Evolutionary conservation across 768 basidiomycete species (phyloP).

Genomic region (Suillus hirtellus): DNA sequence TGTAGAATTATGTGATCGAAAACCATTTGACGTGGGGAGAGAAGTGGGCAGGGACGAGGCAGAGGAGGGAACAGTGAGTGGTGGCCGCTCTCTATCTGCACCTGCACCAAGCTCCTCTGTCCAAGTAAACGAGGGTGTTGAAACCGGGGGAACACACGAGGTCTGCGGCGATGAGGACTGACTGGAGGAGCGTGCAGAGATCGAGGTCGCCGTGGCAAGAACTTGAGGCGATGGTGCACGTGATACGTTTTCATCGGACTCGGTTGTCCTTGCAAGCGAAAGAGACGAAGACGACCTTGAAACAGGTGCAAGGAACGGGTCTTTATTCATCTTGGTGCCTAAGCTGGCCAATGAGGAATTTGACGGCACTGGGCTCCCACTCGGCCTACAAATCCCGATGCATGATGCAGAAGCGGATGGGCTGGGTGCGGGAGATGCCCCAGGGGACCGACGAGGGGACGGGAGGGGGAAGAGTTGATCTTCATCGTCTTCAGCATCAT

Average conservation of each 20-base stretch:
- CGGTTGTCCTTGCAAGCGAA: conserved; percentile 21
- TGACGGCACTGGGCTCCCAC: conserved; percentile 19
- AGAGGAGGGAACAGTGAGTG: not conserved
- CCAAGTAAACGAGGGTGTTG: not conserved
- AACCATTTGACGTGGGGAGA: conserved; percentile 15
- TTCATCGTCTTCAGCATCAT: conserved; percentile 54
- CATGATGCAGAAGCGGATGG: conserved; percentile 32
- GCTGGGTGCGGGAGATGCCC: conserved; percentile 39
- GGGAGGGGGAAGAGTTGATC: conserved; percentile 60
- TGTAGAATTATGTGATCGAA: not conserved
- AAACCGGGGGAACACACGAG: conserved; percentile 10
- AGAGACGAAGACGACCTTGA: conserved; percentile 29
- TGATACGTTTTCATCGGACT: conserved; percentile 15
- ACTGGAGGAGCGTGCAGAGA: conserved; percentile 22
- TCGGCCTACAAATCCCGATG: conserved; percentile 14
- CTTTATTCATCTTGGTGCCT: conserved; percentile 5
- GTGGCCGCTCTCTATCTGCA: not conserved
- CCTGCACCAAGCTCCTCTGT: not conserved
- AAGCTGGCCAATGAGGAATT: conserved; percentile 19
- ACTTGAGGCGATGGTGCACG: conserved; percentile 26
- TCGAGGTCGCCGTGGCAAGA: conserved; percentile 23
- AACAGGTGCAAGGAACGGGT: conserved; percentile 20
- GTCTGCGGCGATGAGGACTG: conserved; percentile 15
- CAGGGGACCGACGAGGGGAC: conserved; percentile 56
- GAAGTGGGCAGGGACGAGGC: conserved; percentile 8